Evolutionary conservation across 2,329 filamentous ascomycete species (phyloP), one percentile per base, ranked within the genome.

Genomic region (Fusarium annulatum): DNA sequence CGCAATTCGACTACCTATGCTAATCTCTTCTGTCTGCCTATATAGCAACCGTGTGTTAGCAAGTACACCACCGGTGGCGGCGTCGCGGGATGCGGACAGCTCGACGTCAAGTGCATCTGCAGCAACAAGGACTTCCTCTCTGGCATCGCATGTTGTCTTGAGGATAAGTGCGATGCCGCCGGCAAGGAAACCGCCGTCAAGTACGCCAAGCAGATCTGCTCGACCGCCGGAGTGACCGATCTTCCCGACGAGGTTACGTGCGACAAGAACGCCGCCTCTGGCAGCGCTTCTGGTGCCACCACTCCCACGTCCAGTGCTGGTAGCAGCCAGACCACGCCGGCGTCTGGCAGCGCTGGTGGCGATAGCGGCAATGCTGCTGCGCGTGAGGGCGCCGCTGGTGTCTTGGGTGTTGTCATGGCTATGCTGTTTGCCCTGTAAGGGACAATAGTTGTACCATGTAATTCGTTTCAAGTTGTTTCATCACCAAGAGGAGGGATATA

Each of bases 41-140:
- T 57, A n/a, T 67, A 83, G 79, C 78, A 77, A 70, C 60, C 66
- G 10, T 84, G 82, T 71, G 78, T 84, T 41, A 73, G 64, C 68
- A 60, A 80, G 55, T 82, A 77, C 77, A 81, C 81, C 33, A 75
- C 71, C 30, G 81, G 81, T 48, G 73, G 61, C 26, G 71, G 73
- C 43, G 82, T 85, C 60, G 83, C 79, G 57, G 83, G 81, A 72
- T 86, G 84, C 78, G 76, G 74, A 34, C 67, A 77, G 49, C 72
- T 83, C 75, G 82, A 85, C 78, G 77, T 84, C 66, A 76, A 72
- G 60, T 86, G 84, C 77, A 80, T 85, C 76, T 86, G 84, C 80
- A 77, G 74, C 76, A 84, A 84, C 80, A 53, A 73, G 52, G 61
- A 79, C 48, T 85, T 85, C 80, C 79, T 86, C 62, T 69, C 75